These are phyloP conservation scores for Hanseniaspora mollemarum DNA, from an alignment of 805 yeast species.

Conservation along the genomic window DNA sequence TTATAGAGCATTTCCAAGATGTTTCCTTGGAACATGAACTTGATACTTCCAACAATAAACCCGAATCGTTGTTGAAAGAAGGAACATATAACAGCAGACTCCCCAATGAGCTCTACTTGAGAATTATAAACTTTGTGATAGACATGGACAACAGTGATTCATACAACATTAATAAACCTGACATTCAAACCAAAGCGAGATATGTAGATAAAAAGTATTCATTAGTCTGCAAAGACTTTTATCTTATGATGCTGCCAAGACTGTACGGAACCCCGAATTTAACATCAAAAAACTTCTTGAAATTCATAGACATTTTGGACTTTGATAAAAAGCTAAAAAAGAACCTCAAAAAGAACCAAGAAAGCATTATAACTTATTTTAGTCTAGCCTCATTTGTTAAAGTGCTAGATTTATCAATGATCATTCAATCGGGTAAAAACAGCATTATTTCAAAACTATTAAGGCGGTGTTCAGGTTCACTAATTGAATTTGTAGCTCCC, in stretches of 20 bases:
- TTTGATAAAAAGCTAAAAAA: slow-evolving; percentile 32
- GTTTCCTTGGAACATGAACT: not conserved
- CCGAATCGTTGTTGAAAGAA: not conserved
- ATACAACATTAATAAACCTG: slow-evolving; percentile 17
- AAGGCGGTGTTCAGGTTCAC: slow-evolving; percentile 56
- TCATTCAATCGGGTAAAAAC: slow-evolving; percentile 84
- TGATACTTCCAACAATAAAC: not conserved
- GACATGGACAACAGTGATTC: slow-evolving; percentile 21
- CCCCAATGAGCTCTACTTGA: slow-evolving; percentile 23
- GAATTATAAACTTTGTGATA: slow-evolving; percentile 9
- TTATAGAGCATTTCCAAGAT: not conserved
- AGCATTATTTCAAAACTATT: slow-evolving; percentile 75
- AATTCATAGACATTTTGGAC: slow-evolving; percentile 60
- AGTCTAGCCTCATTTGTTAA: slow-evolving; percentile 34
- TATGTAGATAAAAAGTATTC: slow-evolving; percentile 40
- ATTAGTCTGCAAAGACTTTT: slow-evolving; percentile 51
- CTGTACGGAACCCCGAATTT: slow-evolving; percentile 56
- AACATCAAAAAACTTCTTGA: slow-evolving; percentile 53
- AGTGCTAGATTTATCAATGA: slow-evolving; percentile 60
- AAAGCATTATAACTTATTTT: slow-evolving; percentile 19
- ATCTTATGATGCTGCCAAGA: slow-evolving; percentile 47
- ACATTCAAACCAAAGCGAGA: slow-evolving; percentile 24
- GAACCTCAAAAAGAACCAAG: slow-evolving; percentile 33
- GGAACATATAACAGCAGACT: slow-evolving; percentile 5
- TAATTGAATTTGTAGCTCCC: slow-evolving; percentile 73